phyloP scores from a whole-genome alignment of 2,329 filamentous ascomycete species.

The Fusarium sp. region DNA sequence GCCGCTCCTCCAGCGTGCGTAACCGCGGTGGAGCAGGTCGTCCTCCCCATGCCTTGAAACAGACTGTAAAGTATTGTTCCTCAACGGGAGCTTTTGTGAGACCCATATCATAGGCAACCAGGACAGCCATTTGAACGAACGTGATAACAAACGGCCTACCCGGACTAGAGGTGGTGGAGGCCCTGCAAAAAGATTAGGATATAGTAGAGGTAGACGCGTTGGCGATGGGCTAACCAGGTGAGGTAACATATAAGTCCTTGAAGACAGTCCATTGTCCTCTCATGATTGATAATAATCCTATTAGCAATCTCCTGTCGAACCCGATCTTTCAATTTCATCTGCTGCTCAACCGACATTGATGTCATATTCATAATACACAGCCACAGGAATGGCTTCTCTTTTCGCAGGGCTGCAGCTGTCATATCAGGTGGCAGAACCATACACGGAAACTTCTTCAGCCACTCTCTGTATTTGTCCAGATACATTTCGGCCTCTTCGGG shows the following conservation, averaged over 20 bases:
- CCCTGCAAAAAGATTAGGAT: constrained; percentile 46
- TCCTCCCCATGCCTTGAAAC: constrained; percentile 51
- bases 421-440: constrained; percentile 54
- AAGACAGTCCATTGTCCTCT: constrained; percentile 63
- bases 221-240: constrained; percentile 54
- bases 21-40: constrained; percentile 45
- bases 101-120: constrained; percentile 59
- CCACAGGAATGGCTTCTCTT: constrained; percentile 61
- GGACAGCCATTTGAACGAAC: constrained; percentile 56
- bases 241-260: constrained; percentile 60
- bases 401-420: constrained; percentile 54
- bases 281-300: constrained; percentile 60
- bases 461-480: constrained; percentile 56
- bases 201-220: no score
- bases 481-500: constrained; percentile 53
- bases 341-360: constrained; percentile 55
- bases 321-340: constrained; percentile 53
- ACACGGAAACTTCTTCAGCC: constrained; percentile 59
- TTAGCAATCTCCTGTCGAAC: constrained; percentile 58
- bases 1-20: constrained; percentile 61
- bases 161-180: constrained; percentile 52
- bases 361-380: constrained; percentile 61
- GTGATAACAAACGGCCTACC: constrained; percentile 59
- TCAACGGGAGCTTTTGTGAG: constrained; percentile 55
- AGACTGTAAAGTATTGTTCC: constrained; percentile 51